These are phyloP conservation scores for Fusarium illudens DNA, from an alignment of 2,329 filamentous ascomycete genomes.

Conservation along the genomic window DNA sequence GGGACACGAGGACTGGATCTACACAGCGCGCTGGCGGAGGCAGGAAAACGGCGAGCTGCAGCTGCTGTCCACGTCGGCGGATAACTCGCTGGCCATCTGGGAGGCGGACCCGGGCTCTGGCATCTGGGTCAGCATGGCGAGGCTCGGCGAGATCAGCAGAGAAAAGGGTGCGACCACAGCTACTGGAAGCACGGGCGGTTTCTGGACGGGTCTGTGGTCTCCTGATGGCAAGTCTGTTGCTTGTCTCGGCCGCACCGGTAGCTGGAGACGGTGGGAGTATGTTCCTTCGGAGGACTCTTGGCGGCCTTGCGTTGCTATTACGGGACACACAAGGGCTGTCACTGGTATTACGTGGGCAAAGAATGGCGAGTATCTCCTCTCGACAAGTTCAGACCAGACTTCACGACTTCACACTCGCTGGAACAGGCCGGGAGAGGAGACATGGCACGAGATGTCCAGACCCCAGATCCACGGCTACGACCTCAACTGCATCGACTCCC, in stretches of 20 bases:
- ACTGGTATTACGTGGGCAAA: slow-evolving; percentile 86
- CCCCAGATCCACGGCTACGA: slow-evolving; percentile 99
- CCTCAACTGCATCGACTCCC: slow-evolving; percentile 87
- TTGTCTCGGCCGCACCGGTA: slow-evolving; percentile 88
- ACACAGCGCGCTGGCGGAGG: slow-evolving; percentile 80
- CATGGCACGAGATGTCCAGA: slow-evolving; percentile 95
- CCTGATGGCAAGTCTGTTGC: slow-evolving; percentile 78
- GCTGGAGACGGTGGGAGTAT: slow-evolving; percentile 88
- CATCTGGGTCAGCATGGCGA: slow-evolving; percentile 86
- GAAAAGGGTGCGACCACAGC: slow-evolving; percentile 97
- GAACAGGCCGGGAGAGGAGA: slow-evolving; percentile 60
- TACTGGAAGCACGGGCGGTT: slow-evolving; percentile 93
- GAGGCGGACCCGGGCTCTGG: slow-evolving; percentile 83
- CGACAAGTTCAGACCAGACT: slow-evolving; percentile 91
- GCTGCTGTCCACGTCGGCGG: slow-evolving; percentile 88
- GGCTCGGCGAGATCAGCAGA: slow-evolving; percentile 91
- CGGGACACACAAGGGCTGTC: slow-evolving; percentile 84
- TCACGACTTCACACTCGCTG: slow-evolving; percentile 87
- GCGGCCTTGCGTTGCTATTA: slow-evolving; percentile 78
- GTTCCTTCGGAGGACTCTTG: slow-evolving; percentile 70
- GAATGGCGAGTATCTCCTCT: slow-evolving; percentile 83
- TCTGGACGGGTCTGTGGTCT: slow-evolving; percentile 96
- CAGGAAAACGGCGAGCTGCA: slow-evolving; percentile 64
- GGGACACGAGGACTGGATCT: slow-evolving; percentile 98
- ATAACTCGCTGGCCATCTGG: slow-evolving; percentile 96